Conservation (phyloP, 805 yeast genomes). For the Saccharomycopsis sp. region DNA sequence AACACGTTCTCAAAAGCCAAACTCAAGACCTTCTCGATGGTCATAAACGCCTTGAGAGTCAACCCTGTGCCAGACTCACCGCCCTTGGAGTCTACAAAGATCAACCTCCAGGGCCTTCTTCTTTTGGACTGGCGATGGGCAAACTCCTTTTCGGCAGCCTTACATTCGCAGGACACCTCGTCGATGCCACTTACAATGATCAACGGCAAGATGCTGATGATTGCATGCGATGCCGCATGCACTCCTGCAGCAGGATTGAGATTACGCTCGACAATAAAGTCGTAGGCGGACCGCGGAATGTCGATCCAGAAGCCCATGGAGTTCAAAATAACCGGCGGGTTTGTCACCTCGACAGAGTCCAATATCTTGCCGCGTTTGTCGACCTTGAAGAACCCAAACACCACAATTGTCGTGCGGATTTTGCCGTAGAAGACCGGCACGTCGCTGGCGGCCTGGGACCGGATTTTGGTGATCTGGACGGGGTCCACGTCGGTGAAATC, state of each 20-base stretch:
- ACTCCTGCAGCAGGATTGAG: conserved; percentile 81
- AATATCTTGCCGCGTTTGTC: conserved; percentile 71
- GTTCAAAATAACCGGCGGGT: conserved; percentile 66
- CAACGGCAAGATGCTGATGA: conserved; percentile 72
- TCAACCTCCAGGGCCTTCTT: conserved; percentile 78
- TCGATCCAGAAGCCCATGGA: conserved; percentile 93
- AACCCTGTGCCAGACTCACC: conserved; percentile 78
- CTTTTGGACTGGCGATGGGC: conserved; percentile 65
- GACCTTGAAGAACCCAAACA: conserved; percentile 89
- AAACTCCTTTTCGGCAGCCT: conserved; percentile 95
- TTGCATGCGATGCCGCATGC: conserved; percentile 94
- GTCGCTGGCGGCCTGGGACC: conserved; percentile 43
- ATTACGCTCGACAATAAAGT: conserved; percentile 46
- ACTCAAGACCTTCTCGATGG: conserved; percentile 57
- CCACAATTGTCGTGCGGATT: conserved; percentile 63
- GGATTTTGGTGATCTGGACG: conserved; percentile 53
- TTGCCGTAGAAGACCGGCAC: conserved; percentile 72
- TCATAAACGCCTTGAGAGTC: conserved; percentile 71
- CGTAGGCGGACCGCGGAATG: conserved; percentile 60
- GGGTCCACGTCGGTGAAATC: conserved; percentile 95
- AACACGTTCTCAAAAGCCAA: conserved; percentile 53
- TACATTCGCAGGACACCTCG: conserved; percentile 89
- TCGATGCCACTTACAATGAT: conserved; percentile 65
- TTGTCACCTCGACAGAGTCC: conserved; percentile 87
- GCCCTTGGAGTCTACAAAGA: conserved; percentile 79